Evolutionary conservation across 2,329 filamentous ascomycete species (phyloP).

Genomic region (Leptographium lundbergii): DNA sequence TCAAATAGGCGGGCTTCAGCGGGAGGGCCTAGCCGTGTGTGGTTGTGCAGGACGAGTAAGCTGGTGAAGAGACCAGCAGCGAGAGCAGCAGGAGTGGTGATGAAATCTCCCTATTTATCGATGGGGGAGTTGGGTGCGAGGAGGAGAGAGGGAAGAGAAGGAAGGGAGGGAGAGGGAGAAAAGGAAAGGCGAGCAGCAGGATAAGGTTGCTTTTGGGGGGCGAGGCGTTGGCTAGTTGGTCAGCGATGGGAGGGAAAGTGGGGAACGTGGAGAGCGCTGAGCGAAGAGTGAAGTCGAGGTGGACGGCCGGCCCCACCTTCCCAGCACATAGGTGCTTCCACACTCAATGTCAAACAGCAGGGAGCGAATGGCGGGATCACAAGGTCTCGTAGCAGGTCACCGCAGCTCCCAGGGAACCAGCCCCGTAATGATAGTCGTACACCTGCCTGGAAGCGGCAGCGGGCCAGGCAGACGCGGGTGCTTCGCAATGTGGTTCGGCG

Average conservation of each 20-base stretch:
- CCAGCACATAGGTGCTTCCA: background rate
- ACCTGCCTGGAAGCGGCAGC: background rate
- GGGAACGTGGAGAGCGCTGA: constrained; percentile 3
- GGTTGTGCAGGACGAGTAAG: too few species aligned
- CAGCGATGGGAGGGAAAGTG: constrained; percentile 6
- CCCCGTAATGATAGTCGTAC: background rate
- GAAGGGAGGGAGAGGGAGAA: constrained; percentile 2
- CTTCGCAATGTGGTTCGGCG: constrained; percentile 3
- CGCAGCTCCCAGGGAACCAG: background rate
- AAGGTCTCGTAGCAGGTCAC: background rate
- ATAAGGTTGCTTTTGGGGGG: background rate
- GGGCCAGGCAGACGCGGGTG: background rate
- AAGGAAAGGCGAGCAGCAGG: constrained; percentile 2
- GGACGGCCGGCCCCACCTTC: background rate
- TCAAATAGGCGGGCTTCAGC: background rate
- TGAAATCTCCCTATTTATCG: background rate
- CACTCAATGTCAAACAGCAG: background rate
- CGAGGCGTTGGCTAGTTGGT: constrained; percentile 3
- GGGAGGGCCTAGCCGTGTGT: background rate
- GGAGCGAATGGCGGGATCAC: background rate
- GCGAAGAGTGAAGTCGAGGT: background rate
- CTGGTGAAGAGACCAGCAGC: background rate
- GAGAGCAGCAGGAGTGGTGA: background rate
- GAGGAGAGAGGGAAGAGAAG: background rate
- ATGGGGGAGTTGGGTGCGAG: background rate